Conservation (phyloP, 495 filamentous ascomycete species). For the Neurospora sublineolata region DNA sequence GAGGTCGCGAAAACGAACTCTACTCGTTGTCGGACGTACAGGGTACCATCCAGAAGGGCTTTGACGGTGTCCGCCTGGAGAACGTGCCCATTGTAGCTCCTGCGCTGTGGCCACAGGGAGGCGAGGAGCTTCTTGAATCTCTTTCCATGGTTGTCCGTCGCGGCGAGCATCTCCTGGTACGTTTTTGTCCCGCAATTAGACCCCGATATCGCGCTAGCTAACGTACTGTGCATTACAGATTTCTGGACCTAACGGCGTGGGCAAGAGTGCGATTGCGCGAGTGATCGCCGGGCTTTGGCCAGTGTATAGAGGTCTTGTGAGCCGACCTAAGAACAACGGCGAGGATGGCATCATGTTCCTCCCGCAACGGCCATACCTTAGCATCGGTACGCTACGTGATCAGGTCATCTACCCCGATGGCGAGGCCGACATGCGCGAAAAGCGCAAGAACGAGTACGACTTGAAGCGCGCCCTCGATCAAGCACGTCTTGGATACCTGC, state of each 20-base stretch:
- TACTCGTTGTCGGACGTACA: conserved; percentile 85
- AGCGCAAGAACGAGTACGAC: conserved; percentile 59
- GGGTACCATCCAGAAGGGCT: conserved; percentile 85
- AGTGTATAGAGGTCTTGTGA: conserved; percentile 81
- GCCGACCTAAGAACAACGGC: conserved; percentile 66
- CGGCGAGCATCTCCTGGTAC: conserved; percentile 77
- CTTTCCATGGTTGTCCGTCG: conserved; percentile 77
- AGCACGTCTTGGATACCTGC: conserved; percentile 77
- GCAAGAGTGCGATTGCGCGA: conserved; percentile 82
- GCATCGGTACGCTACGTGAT: conserved; percentile 87
- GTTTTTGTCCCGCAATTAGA: background rate
- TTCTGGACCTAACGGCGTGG: conserved; percentile 88
- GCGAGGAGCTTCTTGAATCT: conserved; percentile 80
- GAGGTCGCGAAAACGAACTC: conserved; percentile 58
- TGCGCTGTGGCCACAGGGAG: conserved; percentile 67
- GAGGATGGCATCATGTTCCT: conserved; percentile 96
- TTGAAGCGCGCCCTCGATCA: conserved; percentile 68
- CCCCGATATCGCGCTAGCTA: background rate
- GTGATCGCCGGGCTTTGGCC: conserved; percentile 94
- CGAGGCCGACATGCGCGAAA: conserved; percentile 84
- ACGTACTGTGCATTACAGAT: conserved; percentile 33
- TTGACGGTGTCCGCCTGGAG: conserved; percentile 88
- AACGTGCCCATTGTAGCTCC: conserved; percentile 89
- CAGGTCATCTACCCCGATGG: conserved; percentile 98
- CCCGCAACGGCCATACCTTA: conserved; percentile 87